Evolutionary conservation across 331 rosid genomes (phyloP).

Genomic region (Acacia concinna): DNA sequence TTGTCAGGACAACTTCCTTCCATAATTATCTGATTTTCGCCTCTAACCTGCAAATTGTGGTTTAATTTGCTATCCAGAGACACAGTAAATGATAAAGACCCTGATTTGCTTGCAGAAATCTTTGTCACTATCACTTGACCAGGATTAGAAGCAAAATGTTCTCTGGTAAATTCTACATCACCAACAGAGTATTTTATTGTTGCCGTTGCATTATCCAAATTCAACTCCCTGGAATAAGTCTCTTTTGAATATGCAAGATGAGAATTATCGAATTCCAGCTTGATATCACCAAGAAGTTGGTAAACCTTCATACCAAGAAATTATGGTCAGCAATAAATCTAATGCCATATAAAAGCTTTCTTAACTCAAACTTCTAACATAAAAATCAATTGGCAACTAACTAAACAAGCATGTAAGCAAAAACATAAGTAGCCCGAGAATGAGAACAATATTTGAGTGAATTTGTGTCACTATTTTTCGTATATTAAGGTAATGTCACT

Average conservation of each 20-base stretch:
- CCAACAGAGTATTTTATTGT: conserved; percentile 68
- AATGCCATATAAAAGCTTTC: conserved; percentile 20
- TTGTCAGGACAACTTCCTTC: conserved; percentile 77
- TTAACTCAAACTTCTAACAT: neutral
- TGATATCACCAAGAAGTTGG: conserved; percentile 85
- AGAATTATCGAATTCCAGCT: conserved; percentile 72
- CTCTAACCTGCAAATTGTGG: conserved; percentile 46
- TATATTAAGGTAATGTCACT: neutral
- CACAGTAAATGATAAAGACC: conserved; percentile 68
- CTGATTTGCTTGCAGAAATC: conserved; percentile 74
- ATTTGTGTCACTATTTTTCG: conserved; percentile 5
- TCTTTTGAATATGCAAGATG: conserved; percentile 60
- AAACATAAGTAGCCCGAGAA: neutral
- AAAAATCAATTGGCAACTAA: neutral
- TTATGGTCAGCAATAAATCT: conserved; percentile 23
- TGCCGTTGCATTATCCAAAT: conserved; percentile 74
- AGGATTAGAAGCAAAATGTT: conserved; percentile 76
- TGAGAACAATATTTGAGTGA: conserved; percentile 13
- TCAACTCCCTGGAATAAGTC: conserved; percentile 73
- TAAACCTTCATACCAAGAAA: conserved; percentile 65
- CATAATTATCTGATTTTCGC: conserved; percentile 61
- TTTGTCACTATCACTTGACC: conserved; percentile 78
- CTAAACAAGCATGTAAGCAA: conserved; percentile 7
- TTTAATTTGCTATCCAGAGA: conserved; percentile 75
- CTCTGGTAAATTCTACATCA: conserved; percentile 75